Conservation (phyloP, 805 yeast species). For the Saccharomycopsis oosterbeekiorum region DNA sequence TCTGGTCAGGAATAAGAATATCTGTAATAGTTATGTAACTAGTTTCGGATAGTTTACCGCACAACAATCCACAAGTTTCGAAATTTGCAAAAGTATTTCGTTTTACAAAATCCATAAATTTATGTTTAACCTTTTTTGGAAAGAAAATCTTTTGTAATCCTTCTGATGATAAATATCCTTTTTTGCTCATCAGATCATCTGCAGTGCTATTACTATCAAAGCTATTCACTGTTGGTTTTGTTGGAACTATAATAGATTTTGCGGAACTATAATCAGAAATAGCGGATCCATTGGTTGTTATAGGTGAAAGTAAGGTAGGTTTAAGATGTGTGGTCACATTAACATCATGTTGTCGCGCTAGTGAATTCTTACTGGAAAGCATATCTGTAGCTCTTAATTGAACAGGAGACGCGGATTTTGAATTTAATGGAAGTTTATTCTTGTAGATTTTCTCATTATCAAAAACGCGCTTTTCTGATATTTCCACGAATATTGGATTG, state of each 20-base stretch:
- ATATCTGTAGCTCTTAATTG: background rate
- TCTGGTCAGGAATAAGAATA: slow-evolving; percentile 53
- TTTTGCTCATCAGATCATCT: background rate
- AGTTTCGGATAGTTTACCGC: slow-evolving; percentile 44
- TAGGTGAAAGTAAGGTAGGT: background rate
- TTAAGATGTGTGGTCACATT: background rate
- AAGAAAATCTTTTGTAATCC: slow-evolving; percentile 29
- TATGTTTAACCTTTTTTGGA: slow-evolving; percentile 34
- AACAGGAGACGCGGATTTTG: background rate
- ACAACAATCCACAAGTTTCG: slow-evolving; percentile 60
- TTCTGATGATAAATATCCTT: background rate
- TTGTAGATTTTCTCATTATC: background rate
- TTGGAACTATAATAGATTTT: background rate
- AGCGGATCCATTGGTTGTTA: background rate
- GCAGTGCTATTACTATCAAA: background rate
- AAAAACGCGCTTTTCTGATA: background rate
- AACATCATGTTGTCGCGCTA: background rate
- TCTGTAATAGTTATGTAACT: slow-evolving; percentile 58
- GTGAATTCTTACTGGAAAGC: background rate
- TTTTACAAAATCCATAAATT: slow-evolving; percentile 38
- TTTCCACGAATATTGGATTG: background rate
- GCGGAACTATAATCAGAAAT: background rate
- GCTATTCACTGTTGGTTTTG: background rate
- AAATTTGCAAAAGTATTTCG: slow-evolving; percentile 40
- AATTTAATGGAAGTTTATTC: background rate